Percentiles rank a stretch among this genome's conserved stretches.
Conservation (phyloP, 768 basidiomycete genomes). For the Sporobolomyces phaffii region DNA sequence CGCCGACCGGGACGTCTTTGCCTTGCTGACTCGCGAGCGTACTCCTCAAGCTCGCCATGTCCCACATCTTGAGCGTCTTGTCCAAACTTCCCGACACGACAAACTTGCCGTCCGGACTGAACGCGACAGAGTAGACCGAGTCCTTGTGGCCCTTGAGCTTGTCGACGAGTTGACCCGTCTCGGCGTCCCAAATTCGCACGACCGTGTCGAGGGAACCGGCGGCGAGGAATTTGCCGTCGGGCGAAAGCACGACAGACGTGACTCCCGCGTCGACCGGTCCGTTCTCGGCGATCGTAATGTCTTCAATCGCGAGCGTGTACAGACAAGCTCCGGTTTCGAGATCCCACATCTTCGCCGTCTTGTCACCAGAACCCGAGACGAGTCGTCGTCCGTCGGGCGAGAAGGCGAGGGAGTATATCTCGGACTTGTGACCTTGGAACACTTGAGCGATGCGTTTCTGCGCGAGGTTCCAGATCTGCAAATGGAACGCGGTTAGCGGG, state of each 20-base stretch:
- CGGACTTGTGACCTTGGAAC: conserved; percentile 83
- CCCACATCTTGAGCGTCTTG: conserved; percentile 82
- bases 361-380: conserved; percentile 81
- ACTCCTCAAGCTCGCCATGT: conserved; percentile 50
- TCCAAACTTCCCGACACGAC: conserved; percentile 87
- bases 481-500: too few species aligned
- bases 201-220: conserved; percentile 60
- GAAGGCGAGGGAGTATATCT: conserved; percentile 91
- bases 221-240: conserved; percentile 61
- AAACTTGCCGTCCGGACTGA: conserved; percentile 81
- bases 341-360: conserved; percentile 60
- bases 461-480: conserved; percentile 92
- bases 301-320: conserved; percentile 48
- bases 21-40: conserved; percentile 15
- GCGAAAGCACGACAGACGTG: conserved; percentile 71
- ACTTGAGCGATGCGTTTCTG: conserved; percentile 69
- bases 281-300: conserved; percentile 46
- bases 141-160: conserved; percentile 71
- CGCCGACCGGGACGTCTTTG: conserved; percentile 40
- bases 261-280: conserved; percentile 61
- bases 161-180: conserved; percentile 67
- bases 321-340: conserved; percentile 52
- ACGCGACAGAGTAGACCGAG: conserved; percentile 80
- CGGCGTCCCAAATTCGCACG: conserved; percentile 76
- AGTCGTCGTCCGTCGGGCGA: conserved; percentile 77